Base-by-base conservation (phyloP, 2,329 filamentous ascomycete species). In the Fusarium sp. region DNA sequence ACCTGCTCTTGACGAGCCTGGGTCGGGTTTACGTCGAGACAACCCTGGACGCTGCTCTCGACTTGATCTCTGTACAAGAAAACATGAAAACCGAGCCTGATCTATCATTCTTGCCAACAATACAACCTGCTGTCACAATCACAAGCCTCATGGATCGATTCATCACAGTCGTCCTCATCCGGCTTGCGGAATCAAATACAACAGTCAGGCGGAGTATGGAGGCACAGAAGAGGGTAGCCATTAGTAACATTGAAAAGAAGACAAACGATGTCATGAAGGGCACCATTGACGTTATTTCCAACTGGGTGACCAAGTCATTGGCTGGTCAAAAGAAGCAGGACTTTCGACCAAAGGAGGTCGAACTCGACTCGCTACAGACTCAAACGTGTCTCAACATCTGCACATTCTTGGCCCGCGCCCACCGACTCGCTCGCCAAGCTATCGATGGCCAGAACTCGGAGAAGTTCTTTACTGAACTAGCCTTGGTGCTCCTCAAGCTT, bases 91-190 rank as follows among this genome's bases (percentile, higher is more conserved):
- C 85, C 15, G 95, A 97, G 75, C 96, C 96, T 0, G 95, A 99
- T 77, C 86, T 98, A 50, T 86, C 87, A 4, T 97, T 97, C 77
- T 85, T 99, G 39, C 88, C 90, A 8, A 89, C 89, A 11, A 85
- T 98, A 37, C 90, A 92, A 33, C 89, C 92, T 3, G 92, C 93
- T 10, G 93, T 97, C 54, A 94, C 90, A 54, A 95, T 97, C 67
- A 91, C 96, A 10, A 94, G 95, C 76, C 88, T 99, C 71, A 96
- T 98, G 89, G 90, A 95, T 71, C 93, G 93, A 65, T 97, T 96
- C 73, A 94, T 97, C 71, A 90, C 91, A 61, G 94, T 94, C 6
- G 93, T 98, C 17, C 88, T 99, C 22, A 91, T 98, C 69, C 93
- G 94, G 13, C 87, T 99, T 10, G 94, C 95, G 22, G 90, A 95